Evolutionary conservation across 2,329 filamentous ascomycete genomes (phyloP), one percentile per base, ranked within the genome.

Genomic region (Diplocarpon rosae): DNA sequence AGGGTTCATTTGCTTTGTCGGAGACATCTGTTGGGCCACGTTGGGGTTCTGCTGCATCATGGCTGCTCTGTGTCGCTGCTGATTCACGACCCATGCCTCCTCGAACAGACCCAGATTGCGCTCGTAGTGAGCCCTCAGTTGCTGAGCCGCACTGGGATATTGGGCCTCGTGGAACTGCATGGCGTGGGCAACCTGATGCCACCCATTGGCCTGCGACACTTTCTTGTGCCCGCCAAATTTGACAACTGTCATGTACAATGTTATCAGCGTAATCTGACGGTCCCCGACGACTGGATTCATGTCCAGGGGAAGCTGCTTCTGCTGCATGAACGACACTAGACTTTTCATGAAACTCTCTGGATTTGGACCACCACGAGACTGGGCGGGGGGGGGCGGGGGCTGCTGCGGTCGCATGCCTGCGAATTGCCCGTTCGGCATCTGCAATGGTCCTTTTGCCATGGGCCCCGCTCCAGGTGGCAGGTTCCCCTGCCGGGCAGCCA

Each of bases 71-170:
- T 71, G 70, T 35, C 70, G 67, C 20, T 68, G 69, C 52, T 69
- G 76, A 54, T 75, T 73, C 29, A 70, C 67, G 30, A 73, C 59
- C 68, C 75, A 83, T 1, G 73, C 75, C 47, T 80, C 76, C 60
- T 95, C 89, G 52, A 94, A 95, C 28, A 80, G 75, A 20, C 75
- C 66, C 5, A 95, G 66, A 53, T 89, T 88, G 30, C 76, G 72
- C 56, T 88, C 81, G 62, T 92, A 94, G 6, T 85, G 72, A 24
- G 73, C 71, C 55, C 80, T 78, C 54, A 95, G 63, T 53, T 92
- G 80, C 46, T 76, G 73, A 2, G 78, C 71, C 0, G 85, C 86
- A 9, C 70, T 74, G 1, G 80, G 82, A 43, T 76, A 66, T 51
- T 85, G 81, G 42, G 72, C 70, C 0, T 73, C 73, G 8, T 70